Percentiles rank a stretch among this genome's conserved stretches.
phyloP scores from a whole-genome alignment of 2,329 filamentous ascomycete species.

The Xylariaceae sp. region DNA sequence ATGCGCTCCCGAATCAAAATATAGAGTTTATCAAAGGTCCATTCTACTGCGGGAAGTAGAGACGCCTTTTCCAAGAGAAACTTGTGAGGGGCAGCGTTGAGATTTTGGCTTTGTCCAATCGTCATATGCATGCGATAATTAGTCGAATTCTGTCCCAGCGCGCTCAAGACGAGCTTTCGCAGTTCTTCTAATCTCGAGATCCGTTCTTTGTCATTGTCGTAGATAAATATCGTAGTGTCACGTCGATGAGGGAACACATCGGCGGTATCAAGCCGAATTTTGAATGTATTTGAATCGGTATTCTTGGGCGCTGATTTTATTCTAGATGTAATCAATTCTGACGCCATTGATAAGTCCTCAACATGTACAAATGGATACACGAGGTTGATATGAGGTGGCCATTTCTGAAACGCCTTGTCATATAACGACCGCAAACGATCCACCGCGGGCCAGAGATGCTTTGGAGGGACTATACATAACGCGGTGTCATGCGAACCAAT shows the following conservation, averaged over 20 bases:
- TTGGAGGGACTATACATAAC: conserved; percentile 64
- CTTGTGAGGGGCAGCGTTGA: conserved; percentile 50
- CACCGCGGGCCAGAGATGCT: conserved; percentile 52
- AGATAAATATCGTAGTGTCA: conserved; percentile 57
- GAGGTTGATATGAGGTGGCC: conserved; percentile 72
- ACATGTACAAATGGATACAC: conserved; percentile 68
- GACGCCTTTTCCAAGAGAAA: conserved; percentile 59
- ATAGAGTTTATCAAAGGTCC: conserved; percentile 54
- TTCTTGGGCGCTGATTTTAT: conserved; percentile 31
- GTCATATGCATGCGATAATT: conserved; percentile 61
- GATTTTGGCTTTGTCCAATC: conserved; percentile 62
- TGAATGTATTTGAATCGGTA: conserved; percentile 9
- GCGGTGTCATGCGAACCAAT: conserved; percentile 61
- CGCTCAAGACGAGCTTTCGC: conserved; percentile 42
- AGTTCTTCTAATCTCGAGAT: conserved; percentile 41
- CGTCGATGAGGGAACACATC: conserved; percentile 57
- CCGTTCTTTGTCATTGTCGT: conserved; percentile 37
- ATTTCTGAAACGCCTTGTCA: conserved; percentile 65
- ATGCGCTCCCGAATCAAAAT: conserved; percentile 58
- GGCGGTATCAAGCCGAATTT: conserved; percentile 47
- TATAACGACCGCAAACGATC: conserved; percentile 65
- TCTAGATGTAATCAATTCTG: conserved; percentile 46
- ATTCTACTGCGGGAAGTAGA: conserved; percentile 54
- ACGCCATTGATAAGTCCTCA: conserved; percentile 52
- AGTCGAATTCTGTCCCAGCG: conserved; percentile 42